Percentiles rank a stretch among this genome's conserved stretches.
These are phyloP conservation scores for Lentinula novae-zelandiae DNA, from an alignment of 1,284 basidiomycete species.

Conservation along the genomic window DNA sequence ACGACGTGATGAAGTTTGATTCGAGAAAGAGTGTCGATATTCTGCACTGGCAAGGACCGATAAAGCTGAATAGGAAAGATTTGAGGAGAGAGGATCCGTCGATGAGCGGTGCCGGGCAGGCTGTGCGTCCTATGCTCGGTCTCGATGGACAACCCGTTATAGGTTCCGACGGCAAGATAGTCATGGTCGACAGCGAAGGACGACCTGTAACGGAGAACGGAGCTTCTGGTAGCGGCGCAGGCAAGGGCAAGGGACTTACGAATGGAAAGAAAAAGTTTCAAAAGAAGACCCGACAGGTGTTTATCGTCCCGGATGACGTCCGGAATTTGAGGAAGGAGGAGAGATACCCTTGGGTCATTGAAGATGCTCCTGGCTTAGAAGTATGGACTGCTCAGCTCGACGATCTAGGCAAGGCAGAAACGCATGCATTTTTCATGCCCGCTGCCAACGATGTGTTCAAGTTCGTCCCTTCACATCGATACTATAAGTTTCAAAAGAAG, in stretches of 20 bases:
- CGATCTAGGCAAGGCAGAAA: constrained; percentile 63
- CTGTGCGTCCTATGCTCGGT: constrained; percentile 68
- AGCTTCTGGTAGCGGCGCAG: constrained; percentile 32
- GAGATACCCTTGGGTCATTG: constrained; percentile 86
- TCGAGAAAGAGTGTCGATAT: constrained; percentile 66
- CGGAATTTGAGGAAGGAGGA: constrained; percentile 77
- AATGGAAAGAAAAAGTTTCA: constrained; percentile 71
- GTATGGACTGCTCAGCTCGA: constrained; percentile 80
- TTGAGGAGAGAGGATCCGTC: constrained; percentile 47
- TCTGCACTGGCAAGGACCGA: constrained; percentile 59
- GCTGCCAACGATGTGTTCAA: constrained; percentile 73
- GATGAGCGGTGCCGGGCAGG: constrained; percentile 36
- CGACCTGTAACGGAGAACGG: constrained; percentile 49
- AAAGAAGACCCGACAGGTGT: constrained; percentile 85
- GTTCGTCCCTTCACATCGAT: constrained; percentile 81
- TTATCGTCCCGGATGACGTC: constrained; percentile 63
- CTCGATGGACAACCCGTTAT: constrained; percentile 77
- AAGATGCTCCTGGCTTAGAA: constrained; percentile 66
- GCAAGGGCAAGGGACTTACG: constrained; percentile 30
- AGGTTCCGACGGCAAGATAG: constrained; percentile 66
- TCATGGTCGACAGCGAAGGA: constrained; percentile 79
- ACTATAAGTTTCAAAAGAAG: constrained; percentile 89
- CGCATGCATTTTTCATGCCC: constrained; percentile 72
- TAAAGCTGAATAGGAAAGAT: constrained; percentile 86
- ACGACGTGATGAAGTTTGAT: constrained; percentile 83